Conservation (phyloP, 306 rosid genomes). For the Castanopsis chinensis region DNA sequence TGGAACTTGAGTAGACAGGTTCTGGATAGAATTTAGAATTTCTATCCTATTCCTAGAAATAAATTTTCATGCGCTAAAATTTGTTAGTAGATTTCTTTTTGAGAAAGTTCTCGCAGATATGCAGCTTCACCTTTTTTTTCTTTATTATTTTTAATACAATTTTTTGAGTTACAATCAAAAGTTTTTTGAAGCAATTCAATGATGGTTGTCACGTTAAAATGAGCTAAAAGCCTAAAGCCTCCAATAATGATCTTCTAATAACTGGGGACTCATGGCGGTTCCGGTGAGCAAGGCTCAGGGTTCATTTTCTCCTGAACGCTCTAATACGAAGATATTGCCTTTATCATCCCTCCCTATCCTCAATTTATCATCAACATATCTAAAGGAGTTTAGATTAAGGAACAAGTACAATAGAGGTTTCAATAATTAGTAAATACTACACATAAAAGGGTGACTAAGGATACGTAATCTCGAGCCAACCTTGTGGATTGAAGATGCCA, state of each 20-base stretch:
- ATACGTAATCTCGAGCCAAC: constrained; percentile 97
- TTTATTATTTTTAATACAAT: too few relatives aligned
- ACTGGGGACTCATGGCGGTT: background rate
- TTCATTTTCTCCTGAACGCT: constrained; percentile 44
- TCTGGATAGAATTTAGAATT: background rate
- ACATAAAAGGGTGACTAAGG: constrained; percentile 29
- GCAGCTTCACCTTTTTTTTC: too few relatives aligned
- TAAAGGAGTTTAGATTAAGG: constrained; percentile 33
- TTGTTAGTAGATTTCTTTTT: background rate
- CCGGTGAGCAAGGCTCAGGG: background rate
- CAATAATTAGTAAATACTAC: background rate
- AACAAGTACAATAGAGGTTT: constrained; percentile 10
- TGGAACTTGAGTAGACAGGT: too few relatives aligned
- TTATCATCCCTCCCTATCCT: constrained; percentile 85
- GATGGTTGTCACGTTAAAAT: background rate
- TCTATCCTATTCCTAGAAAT: background rate
- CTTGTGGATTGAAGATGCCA: constrained; percentile 84
- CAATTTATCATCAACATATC: constrained; percentile 75
- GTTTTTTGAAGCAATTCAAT: background rate
- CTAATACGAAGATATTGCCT: constrained; percentile 72
- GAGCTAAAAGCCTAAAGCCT: background rate
- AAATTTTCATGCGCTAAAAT: background rate
- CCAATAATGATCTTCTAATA: background rate
- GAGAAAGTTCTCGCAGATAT: background rate
- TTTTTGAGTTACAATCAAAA: background rate